Percentiles rank a stretch among this genome's conserved stretches.
These are phyloP conservation scores for Colletotrichum sp. DNA, from an alignment of 2,329 filamentous ascomycete species.

Conservation along the genomic window DNA sequence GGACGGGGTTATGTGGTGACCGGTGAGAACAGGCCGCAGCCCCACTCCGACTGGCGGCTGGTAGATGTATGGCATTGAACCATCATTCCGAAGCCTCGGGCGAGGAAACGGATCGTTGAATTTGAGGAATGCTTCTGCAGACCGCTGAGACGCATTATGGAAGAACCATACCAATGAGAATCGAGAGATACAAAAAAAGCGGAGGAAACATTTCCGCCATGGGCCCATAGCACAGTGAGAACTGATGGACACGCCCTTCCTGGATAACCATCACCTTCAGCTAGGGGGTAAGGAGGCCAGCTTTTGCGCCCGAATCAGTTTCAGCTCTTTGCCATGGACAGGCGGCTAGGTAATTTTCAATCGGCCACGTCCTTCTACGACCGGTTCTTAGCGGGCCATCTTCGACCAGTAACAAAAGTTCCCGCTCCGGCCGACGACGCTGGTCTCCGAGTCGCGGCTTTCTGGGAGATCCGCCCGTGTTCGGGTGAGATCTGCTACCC, in stretches of 20 bases:
- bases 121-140: not conserved
- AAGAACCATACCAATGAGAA: not conserved
- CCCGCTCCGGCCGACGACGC: not conserved
- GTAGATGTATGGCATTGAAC: not conserved
- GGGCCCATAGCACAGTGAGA: not conserved
- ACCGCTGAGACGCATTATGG: not conserved
- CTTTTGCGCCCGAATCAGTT: not conserved
- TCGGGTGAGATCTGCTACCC: not conserved
- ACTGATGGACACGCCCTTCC: not conserved
- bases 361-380: not conserved
- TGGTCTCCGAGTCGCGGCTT: not conserved
- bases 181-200: not conserved
- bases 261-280: not conserved
- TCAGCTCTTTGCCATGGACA: not conserved
- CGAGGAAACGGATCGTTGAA: not conserved
- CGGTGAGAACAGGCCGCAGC: not conserved
- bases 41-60: not conserved
- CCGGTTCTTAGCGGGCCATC: not conserved
- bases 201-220: not conserved
- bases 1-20: not conserved
- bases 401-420: not conserved
- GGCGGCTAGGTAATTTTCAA: not conserved
- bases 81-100: not conserved
- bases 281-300: not conserved
- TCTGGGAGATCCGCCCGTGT: not conserved